Conservation (phyloP, 495 filamentous ascomycete species). For the Penicillium bialowiezense region DNA sequence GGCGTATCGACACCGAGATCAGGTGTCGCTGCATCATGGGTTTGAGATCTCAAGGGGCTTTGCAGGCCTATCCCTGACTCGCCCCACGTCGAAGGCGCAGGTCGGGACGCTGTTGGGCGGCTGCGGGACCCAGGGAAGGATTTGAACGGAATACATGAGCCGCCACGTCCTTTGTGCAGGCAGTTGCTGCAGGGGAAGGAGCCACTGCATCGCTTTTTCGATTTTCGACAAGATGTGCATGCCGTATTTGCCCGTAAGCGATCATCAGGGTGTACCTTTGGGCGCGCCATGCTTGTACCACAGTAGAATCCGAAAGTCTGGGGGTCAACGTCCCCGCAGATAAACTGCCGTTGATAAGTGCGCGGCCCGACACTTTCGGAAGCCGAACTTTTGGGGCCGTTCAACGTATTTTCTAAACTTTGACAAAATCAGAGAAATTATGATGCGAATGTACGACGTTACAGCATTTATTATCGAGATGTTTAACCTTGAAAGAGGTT, state of each 20-base stretch:
- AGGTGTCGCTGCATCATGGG: background rate
- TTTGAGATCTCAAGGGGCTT: conserved; percentile 2
- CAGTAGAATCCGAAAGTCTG: background rate
- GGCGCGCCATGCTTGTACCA: conserved; percentile 38
- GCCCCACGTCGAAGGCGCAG: background rate
- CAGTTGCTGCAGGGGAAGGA: conserved; percentile 40
- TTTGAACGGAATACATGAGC: conserved; percentile 32
- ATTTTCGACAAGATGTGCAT: conserved; percentile 34
- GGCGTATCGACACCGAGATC: conserved; percentile 2
- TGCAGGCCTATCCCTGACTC: background rate
- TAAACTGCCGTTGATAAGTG: background rate
- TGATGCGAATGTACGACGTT: too few species aligned
- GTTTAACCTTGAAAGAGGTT: too few species aligned
- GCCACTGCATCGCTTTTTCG: conserved; percentile 43
- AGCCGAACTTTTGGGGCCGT: background rate
- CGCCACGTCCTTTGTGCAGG: conserved; percentile 27
- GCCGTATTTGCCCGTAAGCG: conserved; percentile 35
- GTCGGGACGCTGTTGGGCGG: conserved; percentile 1
- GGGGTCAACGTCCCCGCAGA: conserved; percentile 4
- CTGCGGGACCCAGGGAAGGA: conserved; percentile 10
- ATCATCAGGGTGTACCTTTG: conserved; percentile 36
- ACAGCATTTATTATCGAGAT: too few species aligned
- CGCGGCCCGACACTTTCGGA: conserved; percentile 7
- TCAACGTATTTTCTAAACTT: too few species aligned
- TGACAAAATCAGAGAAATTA: too few species aligned